A percentile compares a stretch with the other conserved stretches of the same genome.
phyloP scores from a whole-genome alignment of 805 yeast genomes.

The Wickerhamiella qilinensis region DNA sequence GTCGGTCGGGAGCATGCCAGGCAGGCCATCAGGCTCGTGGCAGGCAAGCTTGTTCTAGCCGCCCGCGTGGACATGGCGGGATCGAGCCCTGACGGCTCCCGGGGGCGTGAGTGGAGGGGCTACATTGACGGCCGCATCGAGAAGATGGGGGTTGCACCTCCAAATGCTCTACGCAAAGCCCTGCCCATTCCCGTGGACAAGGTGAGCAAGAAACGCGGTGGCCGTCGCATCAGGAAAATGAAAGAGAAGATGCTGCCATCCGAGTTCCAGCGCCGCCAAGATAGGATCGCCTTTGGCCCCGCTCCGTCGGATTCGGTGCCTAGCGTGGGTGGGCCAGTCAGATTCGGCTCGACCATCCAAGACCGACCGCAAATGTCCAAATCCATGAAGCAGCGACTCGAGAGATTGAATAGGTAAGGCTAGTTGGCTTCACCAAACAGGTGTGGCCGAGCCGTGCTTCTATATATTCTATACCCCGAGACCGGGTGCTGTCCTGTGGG shows the following conservation, averaged over 20 bases:
- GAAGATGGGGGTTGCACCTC: constrained; percentile 67
- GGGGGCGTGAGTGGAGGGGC: constrained; percentile 41
- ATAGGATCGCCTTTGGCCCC: constrained; percentile 69
- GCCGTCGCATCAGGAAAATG: constrained; percentile 59
- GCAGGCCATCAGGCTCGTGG: constrained; percentile 59
- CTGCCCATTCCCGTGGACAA: constrained; percentile 63
- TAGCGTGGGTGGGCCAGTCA: neutral
- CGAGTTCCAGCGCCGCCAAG: constrained; percentile 67
- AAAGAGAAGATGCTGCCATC: constrained; percentile 71
- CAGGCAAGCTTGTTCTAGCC: constrained; percentile 68
- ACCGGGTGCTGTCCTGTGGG: too few relatives aligned
- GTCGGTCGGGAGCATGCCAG: constrained; percentile 23
- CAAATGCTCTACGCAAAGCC: constrained; percentile 39
- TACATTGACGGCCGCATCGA: constrained; percentile 53
- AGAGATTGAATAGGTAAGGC: neutral
- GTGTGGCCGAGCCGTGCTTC: too few relatives aligned
- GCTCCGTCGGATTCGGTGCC: neutral
- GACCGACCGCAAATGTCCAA: neutral
- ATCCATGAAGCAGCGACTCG: neutral
- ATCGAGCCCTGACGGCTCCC: constrained; percentile 28
- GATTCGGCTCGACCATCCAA: neutral
- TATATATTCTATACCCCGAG: too few relatives aligned
- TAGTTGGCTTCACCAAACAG: too few relatives aligned
- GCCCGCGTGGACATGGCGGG: constrained; percentile 60
- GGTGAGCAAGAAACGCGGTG: constrained; percentile 74